Evolutionary conservation across 352 stramenopile genomes (phyloP).

Genomic region (Phytophthora tubulina): DNA sequence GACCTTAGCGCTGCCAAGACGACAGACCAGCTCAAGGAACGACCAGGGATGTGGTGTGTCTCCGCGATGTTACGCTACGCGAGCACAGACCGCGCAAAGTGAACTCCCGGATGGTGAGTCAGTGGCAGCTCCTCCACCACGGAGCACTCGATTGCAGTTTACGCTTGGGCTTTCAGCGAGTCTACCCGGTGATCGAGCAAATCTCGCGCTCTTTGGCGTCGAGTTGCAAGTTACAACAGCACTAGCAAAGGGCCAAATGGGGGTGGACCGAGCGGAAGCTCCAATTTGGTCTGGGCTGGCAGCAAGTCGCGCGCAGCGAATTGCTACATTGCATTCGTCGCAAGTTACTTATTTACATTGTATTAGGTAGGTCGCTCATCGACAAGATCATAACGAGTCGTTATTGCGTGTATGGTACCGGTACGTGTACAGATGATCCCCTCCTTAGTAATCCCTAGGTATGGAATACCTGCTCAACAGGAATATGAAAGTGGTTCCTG

Average conservation of each 20-base stretch:
- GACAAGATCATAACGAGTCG: background rate
- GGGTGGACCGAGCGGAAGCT: slow-evolving; percentile 35
- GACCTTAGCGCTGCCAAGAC: slow-evolving; percentile 6
- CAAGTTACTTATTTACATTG: no score
- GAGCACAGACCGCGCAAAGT: slow-evolving; percentile 11
- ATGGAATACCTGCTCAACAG: no score
- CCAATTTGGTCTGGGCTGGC: slow-evolving; percentile 16
- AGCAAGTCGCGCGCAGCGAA: slow-evolving; percentile 5
- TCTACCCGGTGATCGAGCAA: background rate
- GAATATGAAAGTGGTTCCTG: no score
- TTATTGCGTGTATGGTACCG: no score
- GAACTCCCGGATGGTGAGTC: slow-evolving; percentile 20
- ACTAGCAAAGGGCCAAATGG: slow-evolving; percentile 28
- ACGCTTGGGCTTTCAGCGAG: no score
- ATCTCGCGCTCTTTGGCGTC: slow-evolving; percentile 26
- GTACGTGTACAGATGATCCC: no score
- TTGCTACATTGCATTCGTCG: background rate
- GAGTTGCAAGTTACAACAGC: slow-evolving; percentile 32
- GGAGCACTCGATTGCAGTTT: background rate
- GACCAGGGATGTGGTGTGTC: slow-evolving; percentile 27
- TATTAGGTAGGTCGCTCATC: background rate
- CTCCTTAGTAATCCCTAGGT: no score
- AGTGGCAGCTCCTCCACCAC: background rate
- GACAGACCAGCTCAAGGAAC: slow-evolving; percentile 34
- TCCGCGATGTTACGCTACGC: slow-evolving; percentile 28